Conservation (phyloP, 129 eudicot species). For the Centella asiatica region DNA sequence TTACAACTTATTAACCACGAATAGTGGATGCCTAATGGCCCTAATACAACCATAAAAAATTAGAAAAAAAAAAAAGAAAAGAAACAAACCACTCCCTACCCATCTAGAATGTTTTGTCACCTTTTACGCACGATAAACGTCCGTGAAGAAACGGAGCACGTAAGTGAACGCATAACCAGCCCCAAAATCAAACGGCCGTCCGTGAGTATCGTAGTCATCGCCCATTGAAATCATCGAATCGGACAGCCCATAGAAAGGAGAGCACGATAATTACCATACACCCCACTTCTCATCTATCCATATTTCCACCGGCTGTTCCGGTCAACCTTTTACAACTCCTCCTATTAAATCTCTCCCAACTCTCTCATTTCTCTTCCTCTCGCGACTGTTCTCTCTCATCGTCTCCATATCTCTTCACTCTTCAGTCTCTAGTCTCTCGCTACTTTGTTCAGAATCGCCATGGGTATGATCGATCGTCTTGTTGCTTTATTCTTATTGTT, state of each 20-base stretch:
- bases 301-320: constrained; percentile 1
- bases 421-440: neutral
- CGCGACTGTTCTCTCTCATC: neutral
- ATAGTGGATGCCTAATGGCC: no score
- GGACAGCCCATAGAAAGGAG: neutral
- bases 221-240: neutral
- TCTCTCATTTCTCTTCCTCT: neutral
- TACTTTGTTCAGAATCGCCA: constrained; percentile 4
- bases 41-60: no score
- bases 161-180: neutral
- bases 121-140: neutral
- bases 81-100: no score
- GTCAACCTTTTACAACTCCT: neutral
- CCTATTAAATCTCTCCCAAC: neutral
- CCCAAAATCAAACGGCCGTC: constrained; percentile 8
- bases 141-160: neutral
- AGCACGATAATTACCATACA: constrained; percentile 4
- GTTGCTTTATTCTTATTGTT: neutral
- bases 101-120: neutral
- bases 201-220: neutral
- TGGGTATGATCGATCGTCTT: constrained; percentile 17
- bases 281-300: neutral
- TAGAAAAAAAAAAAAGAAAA: no score
- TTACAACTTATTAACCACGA: no score
- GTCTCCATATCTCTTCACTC: neutral